Percentiles rank a stretch among this genome's conserved stretches.
phyloP scores from a whole-genome alignment of 805 yeast genomes.

The Metschnikowia borealis region DNA sequence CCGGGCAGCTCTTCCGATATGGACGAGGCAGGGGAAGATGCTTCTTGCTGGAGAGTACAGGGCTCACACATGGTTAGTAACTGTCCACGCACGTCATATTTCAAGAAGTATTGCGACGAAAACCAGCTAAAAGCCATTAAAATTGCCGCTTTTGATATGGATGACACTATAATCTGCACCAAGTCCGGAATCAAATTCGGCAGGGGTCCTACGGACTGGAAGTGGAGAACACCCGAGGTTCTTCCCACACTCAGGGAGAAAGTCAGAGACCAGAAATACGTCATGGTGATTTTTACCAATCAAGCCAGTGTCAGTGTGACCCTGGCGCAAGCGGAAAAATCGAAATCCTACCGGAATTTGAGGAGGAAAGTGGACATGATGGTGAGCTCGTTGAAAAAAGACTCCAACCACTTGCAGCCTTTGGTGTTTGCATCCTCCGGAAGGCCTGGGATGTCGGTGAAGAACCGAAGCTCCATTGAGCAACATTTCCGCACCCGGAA shows the following conservation, averaged over 20 bases:
- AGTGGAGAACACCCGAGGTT: constrained; percentile 34
- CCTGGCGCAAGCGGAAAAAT: constrained; percentile 8
- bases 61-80: constrained; percentile 45
- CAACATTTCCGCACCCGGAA: constrained; percentile 52
- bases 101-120: background rate
- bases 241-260: constrained; percentile 20
- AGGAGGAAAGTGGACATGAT: constrained; percentile 39
- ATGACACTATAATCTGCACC: constrained; percentile 69
- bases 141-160: constrained; percentile 80
- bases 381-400: constrained; percentile 23
- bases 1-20: background rate
- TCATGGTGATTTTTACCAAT: constrained; percentile 75
- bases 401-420: constrained; percentile 22
- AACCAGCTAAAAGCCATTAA: constrained; percentile 18
- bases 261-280: constrained; percentile 24
- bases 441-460: constrained; percentile 34
- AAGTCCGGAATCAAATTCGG: constrained; percentile 61
- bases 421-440: constrained; percentile 65
- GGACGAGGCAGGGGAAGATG: background rate
- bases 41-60: constrained; percentile 27
- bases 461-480: constrained; percentile 23
- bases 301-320: constrained; percentile 67
- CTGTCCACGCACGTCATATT: constrained; percentile 25
- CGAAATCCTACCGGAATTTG: constrained; percentile 39
- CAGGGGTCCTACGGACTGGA: constrained; percentile 68